These are phyloP conservation scores for Eimeria zaria DNA, from an alignment of 169 alveolate genomes.

Conservation along the genomic window DNA sequence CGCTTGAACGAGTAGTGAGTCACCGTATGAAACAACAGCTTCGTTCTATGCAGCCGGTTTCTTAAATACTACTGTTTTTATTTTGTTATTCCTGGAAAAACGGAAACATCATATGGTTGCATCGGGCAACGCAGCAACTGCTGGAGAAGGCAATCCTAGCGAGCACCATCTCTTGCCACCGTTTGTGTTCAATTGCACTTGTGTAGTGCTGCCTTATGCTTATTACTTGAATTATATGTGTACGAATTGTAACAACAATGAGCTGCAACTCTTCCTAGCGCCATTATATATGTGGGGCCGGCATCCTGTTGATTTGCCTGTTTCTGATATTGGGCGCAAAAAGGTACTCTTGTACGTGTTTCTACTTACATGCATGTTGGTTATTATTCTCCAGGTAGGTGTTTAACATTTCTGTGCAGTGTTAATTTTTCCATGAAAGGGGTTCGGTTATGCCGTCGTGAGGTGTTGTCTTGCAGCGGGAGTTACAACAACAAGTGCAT, in stretches of 20 bases:
- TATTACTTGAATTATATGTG: background rate
- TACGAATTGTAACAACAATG: background rate
- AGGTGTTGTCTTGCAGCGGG: too few species aligned
- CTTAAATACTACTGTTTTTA: background rate
- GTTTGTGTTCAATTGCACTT: background rate
- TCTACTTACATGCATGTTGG: too few species aligned
- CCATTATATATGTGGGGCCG: too few species aligned
- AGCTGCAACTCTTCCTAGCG: background rate
- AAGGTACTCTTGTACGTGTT: too few species aligned
- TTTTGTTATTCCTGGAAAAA: background rate
- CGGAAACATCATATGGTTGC: background rate
- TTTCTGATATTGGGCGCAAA: too few species aligned
- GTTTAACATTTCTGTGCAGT: too few species aligned
- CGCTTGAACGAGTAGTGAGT: background rate
- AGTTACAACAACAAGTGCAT: too few species aligned
- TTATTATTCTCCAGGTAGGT: too few species aligned
- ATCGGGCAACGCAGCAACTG: background rate
- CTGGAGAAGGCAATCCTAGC: background rate
- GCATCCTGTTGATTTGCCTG: too few species aligned
- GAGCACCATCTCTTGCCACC: background rate
- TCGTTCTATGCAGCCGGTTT: background rate
- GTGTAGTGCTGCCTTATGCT: background rate
- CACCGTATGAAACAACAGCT: background rate
- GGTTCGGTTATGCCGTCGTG: too few species aligned
- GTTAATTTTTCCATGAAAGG: too few species aligned